These are phyloP conservation scores for Trichosporon faecale DNA, from an alignment of 1,284 basidiomycete genomes.

Conservation along the genomic window DNA sequence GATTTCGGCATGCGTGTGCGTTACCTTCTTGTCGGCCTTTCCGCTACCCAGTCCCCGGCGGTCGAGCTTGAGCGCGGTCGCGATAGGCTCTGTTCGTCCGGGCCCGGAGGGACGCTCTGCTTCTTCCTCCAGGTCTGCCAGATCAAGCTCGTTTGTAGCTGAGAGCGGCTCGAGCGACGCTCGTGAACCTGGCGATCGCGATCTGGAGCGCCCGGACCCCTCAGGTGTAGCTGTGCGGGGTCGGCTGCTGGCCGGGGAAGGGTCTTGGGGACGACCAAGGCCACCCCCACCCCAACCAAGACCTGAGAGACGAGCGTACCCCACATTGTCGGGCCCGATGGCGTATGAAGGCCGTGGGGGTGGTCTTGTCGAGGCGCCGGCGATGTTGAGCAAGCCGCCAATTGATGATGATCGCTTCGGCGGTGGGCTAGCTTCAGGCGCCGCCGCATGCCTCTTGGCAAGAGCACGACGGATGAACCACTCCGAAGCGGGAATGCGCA, in stretches of 20 bases:
- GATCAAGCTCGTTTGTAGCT: constrained; percentile 19
- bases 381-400: constrained; percentile 33
- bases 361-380: constrained; percentile 12
- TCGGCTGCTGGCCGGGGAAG: neutral
- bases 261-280: constrained; percentile 33
- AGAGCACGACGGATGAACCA: constrained; percentile 51
- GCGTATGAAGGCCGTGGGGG: constrained; percentile 31
- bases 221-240: neutral
- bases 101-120: constrained; percentile 23
- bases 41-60: constrained; percentile 37
- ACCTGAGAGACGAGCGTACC: constrained; percentile 39
- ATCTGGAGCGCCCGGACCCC: constrained; percentile 7
- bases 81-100: constrained; percentile 42
- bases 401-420: constrained; percentile 30
- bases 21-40: constrained; percentile 32
- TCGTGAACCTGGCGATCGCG: constrained; percentile 9
- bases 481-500: constrained; percentile 37
- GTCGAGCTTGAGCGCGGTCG: constrained; percentile 47
- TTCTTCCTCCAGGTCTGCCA: constrained; percentile 10
- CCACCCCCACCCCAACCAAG: constrained; percentile 48
- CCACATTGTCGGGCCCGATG: constrained; percentile 47
- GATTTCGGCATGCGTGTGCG: constrained; percentile 43
- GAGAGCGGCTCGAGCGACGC: constrained; percentile 6
- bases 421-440: constrained; percentile 11
- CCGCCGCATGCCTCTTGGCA: constrained; percentile 14